Conservation (phyloP, 1,139 yeast species). For the Kodamaea ohmeri region DNA sequence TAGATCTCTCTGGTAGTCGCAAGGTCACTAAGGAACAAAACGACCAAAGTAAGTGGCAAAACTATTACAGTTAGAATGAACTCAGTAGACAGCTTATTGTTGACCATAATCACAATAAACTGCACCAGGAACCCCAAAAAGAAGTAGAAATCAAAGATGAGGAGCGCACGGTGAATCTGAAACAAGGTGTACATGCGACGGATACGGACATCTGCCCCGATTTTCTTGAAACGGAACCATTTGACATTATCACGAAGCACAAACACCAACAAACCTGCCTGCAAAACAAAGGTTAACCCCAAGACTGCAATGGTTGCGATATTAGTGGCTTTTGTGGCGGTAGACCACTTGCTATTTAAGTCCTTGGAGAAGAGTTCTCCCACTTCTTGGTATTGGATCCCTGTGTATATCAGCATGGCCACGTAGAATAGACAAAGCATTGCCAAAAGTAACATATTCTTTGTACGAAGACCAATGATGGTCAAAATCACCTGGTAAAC, state of each 20-base stretch:
- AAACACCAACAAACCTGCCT: conserved; percentile 31
- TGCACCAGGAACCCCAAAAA: conserved; percentile 55
- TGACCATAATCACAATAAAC: conserved; percentile 48
- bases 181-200: conserved; percentile 40
- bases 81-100: conserved; percentile 40
- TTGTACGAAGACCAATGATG: conserved; percentile 39
- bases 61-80: conserved; percentile 50
- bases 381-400: conserved; percentile 49
- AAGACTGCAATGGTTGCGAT: conserved; percentile 48
- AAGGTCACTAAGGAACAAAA: conserved; percentile 38
- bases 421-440: conserved; percentile 44
- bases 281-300: conserved; percentile 37
- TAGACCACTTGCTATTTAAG: conserved; percentile 25
- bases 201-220: conserved; percentile 49
- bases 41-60: conserved; percentile 44
- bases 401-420: conserved; percentile 52
- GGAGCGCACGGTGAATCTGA: conserved; percentile 42
- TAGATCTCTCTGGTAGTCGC: conserved; percentile 39
- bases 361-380: conserved; percentile 22
- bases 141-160: conserved; percentile 49
- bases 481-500: conserved; percentile 34
- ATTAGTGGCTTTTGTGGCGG: conserved; percentile 35
- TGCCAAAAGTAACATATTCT: conserved; percentile 42
- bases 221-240: conserved; percentile 50
- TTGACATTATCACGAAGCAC: conserved; percentile 43